Evolutionary conservation across 768 basidiomycete genomes (phyloP), one percentile per base, ranked within the genome.

Genomic region (Cystofilobasidium macerans): DNA sequence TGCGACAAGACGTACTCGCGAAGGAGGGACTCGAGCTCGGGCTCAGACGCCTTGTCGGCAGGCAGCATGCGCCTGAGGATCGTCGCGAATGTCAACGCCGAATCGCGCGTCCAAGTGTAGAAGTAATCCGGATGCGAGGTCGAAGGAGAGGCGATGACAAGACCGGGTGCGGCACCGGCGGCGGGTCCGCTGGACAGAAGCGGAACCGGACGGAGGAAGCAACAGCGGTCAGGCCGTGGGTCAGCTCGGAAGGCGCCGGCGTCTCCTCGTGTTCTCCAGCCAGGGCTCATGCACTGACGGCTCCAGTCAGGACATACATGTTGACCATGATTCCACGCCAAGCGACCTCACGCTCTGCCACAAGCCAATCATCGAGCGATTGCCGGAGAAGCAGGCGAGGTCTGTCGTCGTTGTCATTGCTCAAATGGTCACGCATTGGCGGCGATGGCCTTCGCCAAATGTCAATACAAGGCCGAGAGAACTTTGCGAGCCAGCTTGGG

Each of bases 71-170:
- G 38, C 11, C 71, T 69, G 22, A 73, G 69, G 62, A 74, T 63
- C 20, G 71, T 65, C n/a, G 69, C 60, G 33, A 73, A 67, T 9
- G 72, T 75, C 56, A 76, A 69, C 42, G 73, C 73, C 1, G 72
- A 71, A 59, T 75, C 75, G 60, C 73, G 62, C 18, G 18, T 76
- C 74, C 73, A 77, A 6, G 73, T 74, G 64, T 69, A 75, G 67
- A 69, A 75, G 70, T 77, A 77, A 58, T 77, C 73, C 0, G 76
- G 76, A 14, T 74, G 67, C 33, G 71, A 67, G 1, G 56, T 70
- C 53, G 71, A 73, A 0, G 76, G 75, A 59, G 73, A 74, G 24
- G 76, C 76, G 28, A 77, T 71, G 16, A 76, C 72, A 28, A 77
- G 57, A 13, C 76, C 76, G 36, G 75, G 75, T 14, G n/a, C 38